Conservation (phyloP, 768 basidiomycete species). For the Brasilioporus rufonigricans region DNA sequence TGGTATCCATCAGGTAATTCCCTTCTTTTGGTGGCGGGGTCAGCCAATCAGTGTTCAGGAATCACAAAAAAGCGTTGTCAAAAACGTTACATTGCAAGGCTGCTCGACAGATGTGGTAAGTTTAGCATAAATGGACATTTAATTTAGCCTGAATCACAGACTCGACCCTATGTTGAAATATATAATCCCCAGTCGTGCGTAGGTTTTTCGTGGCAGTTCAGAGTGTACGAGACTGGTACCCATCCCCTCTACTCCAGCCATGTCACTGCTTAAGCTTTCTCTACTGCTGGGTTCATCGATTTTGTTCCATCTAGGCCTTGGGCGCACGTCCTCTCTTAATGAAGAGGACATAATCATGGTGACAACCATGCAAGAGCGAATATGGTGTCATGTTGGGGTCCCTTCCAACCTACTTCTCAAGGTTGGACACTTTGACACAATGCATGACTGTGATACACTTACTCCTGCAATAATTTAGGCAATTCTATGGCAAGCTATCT, state of each 20-base stretch:
- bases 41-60: too few relatives aligned
- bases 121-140: too few relatives aligned
- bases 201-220: not conserved
- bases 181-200: not conserved
- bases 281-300: constrained; percentile 6
- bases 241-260: not conserved
- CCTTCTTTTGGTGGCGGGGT: too few relatives aligned
- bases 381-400: constrained; percentile 1
- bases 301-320: constrained; percentile 4
- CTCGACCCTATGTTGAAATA: not conserved
- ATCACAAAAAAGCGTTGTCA: too few relatives aligned
- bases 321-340: not conserved
- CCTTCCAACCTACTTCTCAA: not conserved
- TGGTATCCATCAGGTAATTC: too few relatives aligned
- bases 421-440: not conserved
- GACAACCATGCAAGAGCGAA: not conserved
- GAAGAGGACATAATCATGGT: constrained; percentile 6
- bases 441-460: not conserved
- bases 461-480: not conserved
- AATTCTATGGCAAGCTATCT: not conserved
- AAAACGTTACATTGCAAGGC: too few relatives aligned
- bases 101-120: too few relatives aligned
- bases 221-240: too few relatives aligned
- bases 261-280: constrained; percentile 9
- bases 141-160: not conserved